Base-by-base conservation (phyloP, 768 basidiomycete genomes). In the Suillus bovinus region DNA sequence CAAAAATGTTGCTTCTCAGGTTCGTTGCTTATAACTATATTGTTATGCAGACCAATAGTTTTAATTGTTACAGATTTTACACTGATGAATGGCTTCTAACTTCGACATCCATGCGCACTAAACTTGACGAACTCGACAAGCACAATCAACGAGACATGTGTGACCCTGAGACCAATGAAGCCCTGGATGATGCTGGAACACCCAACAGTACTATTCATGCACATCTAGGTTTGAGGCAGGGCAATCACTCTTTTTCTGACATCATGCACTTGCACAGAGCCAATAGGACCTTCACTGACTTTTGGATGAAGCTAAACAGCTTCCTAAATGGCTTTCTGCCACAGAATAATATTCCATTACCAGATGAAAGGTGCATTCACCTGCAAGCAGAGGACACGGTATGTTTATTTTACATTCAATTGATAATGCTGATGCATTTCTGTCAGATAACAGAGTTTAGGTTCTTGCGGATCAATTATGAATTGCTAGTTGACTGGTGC, bases 1-100 rank as follows among this genome's bases (percentile, higher is more conserved):
- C 63, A 76, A 75, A 54, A 58, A 78, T 57, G 67, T 76, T 27
- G 74, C 68, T 0, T 44, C 54, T 0, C 77, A 78, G 69, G 77
- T 77, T 39, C 29, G 63, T n/a, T n/a, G n/a, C 46, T 72, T 76
- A n/a, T 33, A 61, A 33, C 31, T 27, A 24, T 29, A 31, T n/a
- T 60, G n/a, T n/a, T n/a, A n/a, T n/a, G n/a, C 27, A 24, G 29
- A 1, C 34, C 14, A 16, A 9, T 44, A n/a, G n/a, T n/a, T n/a
- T 39, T 47, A 50, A 27, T 22, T n/a, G 13, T 17, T 54, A 39
- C 22, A 63, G 59, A 63, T 63, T n/a, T 46, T 63, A 13, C 38
- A 27, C 9, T 24, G n/a, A n/a, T n/a, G n/a, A n/a, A n/a, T n/a
- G n/a, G n/a, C n/a, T n/a, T n/a, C n/a, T n/a, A 52, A 17, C 60